Evolutionary conservation across 1,284 basidiomycete species (phyloP).

Genomic region (Ceratorhiza oryzae-sativae): DNA sequence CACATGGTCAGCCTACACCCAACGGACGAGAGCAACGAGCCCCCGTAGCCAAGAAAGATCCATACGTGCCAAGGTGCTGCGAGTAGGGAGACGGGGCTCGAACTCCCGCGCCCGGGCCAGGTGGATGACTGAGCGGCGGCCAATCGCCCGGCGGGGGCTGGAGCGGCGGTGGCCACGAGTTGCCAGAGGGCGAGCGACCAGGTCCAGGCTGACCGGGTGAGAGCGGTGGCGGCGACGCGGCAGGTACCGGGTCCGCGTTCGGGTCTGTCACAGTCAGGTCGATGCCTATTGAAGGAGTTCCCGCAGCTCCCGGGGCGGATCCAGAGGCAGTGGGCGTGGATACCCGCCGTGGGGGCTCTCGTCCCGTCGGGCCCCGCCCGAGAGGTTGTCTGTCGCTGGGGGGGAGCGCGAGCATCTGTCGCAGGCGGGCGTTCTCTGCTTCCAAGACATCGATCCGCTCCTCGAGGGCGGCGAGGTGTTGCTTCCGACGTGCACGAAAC

Average conservation of each 20-base stretch:
- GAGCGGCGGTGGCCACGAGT: conserved; percentile 24
- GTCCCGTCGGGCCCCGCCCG: conserved; percentile 84
- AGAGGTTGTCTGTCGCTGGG: conserved; percentile 72
- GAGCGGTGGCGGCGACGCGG: conserved; percentile 25
- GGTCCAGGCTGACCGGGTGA: conserved; percentile 27
- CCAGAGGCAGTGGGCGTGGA: conserved; percentile 5
- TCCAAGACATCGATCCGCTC: conserved; percentile 82
- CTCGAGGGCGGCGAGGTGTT: conserved; percentile 86
- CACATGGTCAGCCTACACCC: conserved; percentile 6
- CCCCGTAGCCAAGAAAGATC: conserved; percentile 1
- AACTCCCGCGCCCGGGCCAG: conserved; percentile 20
- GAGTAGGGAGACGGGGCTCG: conserved; percentile 29
- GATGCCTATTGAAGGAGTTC: conserved; percentile 12
- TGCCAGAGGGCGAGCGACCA: conserved; percentile 24
- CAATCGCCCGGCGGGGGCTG: conserved; percentile 28
- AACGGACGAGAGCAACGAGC: neutral
- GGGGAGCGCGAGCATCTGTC: conserved; percentile 77
- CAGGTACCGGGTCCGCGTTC: neutral
- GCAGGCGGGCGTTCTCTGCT: conserved; percentile 80
- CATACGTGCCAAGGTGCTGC: conserved; percentile 34
- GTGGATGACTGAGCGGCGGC: conserved; percentile 28
- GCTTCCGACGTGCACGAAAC: conserved; percentile 87
- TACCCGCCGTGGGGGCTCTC: conserved; percentile 52
- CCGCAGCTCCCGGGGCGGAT: conserved; percentile 4
- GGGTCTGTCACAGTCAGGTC: conserved; percentile 8